These are phyloP conservation scores for Coemansia sp. DNA, from an alignment of 192 early-diverging fungal species.

Conservation along the genomic window DNA sequence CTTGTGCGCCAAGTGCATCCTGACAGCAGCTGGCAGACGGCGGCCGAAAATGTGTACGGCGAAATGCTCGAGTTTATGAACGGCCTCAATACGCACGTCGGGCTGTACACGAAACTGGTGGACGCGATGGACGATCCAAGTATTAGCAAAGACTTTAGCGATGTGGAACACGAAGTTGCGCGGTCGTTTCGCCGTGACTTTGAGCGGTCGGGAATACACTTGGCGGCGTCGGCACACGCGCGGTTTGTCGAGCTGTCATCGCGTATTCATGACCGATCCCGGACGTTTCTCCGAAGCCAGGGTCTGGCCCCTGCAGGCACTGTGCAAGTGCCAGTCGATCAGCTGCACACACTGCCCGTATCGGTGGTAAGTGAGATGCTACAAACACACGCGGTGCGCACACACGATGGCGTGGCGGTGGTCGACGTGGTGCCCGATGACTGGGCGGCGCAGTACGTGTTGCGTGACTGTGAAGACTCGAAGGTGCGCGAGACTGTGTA, in stretches of 20 bases:
- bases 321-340: slow-evolving; percentile 37
- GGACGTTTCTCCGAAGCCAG: slow-evolving; percentile 63
- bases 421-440: slow-evolving; percentile 32
- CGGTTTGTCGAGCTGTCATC: slow-evolving; percentile 83
- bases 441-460: slow-evolving; percentile 37
- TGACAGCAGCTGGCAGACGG: slow-evolving; percentile 61
- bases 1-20: slow-evolving; percentile 92
- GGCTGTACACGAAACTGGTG: slow-evolving; percentile 75
- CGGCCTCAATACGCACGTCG: slow-evolving; percentile 86
- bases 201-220: slow-evolving; percentile 91
- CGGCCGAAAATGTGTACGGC: slow-evolving; percentile 75
- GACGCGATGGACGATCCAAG: slow-evolving; percentile 59
- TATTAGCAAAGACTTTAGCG: slow-evolving; percentile 56
- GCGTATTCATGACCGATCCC: slow-evolving; percentile 71
- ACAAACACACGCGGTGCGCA: slow-evolving; percentile 27
- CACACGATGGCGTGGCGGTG: slow-evolving; percentile 30
- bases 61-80: slow-evolving; percentile 83
- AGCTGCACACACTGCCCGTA: slow-evolving; percentile 59
- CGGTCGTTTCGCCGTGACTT: slow-evolving; percentile 85
- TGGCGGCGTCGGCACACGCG: slow-evolving; percentile 61
- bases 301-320: slow-evolving; percentile 9
- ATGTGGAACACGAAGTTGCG: slow-evolving; percentile 74
- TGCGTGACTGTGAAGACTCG: slow-evolving; percentile 59
- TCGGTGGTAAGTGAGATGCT: slow-evolving; percentile 56
- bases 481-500: slow-evolving; percentile 70